Percentiles rank a stretch among this genome's conserved stretches.
Conservation (phyloP, 2,329 filamentous ascomycete species). For the Huntiella bhutanensis region DNA sequence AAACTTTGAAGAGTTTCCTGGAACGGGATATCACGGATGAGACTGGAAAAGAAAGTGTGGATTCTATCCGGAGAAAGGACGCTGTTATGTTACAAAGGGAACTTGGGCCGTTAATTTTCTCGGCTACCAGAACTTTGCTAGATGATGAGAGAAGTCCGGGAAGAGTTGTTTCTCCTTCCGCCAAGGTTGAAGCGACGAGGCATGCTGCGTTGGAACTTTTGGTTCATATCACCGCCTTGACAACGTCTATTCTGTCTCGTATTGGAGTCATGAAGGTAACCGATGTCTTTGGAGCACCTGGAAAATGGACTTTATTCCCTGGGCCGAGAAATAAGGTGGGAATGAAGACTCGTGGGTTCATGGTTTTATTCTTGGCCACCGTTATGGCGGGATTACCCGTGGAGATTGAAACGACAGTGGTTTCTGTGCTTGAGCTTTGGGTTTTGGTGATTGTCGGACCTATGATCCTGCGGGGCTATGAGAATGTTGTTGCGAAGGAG, state of each 20-base stretch:
- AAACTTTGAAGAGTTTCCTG: slow-evolving; percentile 29
- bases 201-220: slow-evolving; percentile 25
- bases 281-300: slow-evolving; percentile 24
- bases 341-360: slow-evolving; percentile 24
- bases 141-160: slow-evolving; percentile 6
- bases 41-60: slow-evolving; percentile 12
- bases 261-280: slow-evolving; percentile 25
- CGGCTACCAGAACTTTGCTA: slow-evolving; percentile 25
- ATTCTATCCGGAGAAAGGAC: slow-evolving; percentile 2
- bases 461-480: slow-evolving; percentile 24
- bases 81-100: slow-evolving; percentile 27
- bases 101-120: slow-evolving; percentile 27
- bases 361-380: slow-evolving; percentile 32
- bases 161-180: background rate
- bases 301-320: slow-evolving; percentile 30
- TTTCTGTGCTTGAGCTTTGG: slow-evolving; percentile 34
- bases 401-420: slow-evolving; percentile 27
- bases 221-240: slow-evolving; percentile 26
- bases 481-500: slow-evolving; percentile 29
- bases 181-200: slow-evolving; percentile 13
- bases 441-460: slow-evolving; percentile 33
- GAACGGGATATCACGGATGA: slow-evolving; percentile 8
- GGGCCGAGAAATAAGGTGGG: slow-evolving; percentile 21
- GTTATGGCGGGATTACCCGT: slow-evolving; percentile 28
- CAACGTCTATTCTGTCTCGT: slow-evolving; percentile 27